These are phyloP conservation scores for Leishmania arabica DNA, from an alignment of 208 protist species.

Conservation along the genomic window DNA sequence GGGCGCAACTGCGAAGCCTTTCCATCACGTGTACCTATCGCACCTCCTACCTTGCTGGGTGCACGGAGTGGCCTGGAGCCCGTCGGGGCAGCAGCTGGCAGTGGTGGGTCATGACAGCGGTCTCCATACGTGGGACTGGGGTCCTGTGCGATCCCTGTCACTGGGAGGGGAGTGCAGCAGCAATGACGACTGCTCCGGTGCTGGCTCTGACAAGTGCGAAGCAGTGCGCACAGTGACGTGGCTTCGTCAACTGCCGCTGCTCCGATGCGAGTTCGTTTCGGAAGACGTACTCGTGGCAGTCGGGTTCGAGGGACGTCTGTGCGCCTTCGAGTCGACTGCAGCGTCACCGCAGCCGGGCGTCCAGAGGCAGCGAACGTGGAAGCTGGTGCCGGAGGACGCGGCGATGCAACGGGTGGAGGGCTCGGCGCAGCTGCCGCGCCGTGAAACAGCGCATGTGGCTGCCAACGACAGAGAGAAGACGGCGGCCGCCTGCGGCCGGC, in stretches of 20 bases:
- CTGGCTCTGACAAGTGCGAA: neutral
- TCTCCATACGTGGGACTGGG: conserved; percentile 19
- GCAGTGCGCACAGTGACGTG: neutral
- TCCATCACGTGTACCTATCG: conserved; percentile 14
- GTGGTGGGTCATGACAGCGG: conserved; percentile 27
- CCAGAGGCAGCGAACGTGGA: neutral
- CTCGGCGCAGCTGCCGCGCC: neutral
- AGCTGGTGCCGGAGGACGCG: neutral
- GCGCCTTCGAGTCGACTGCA: conserved; percentile 12
- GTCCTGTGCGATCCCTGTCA: neutral
- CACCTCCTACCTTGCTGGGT: conserved; percentile 15
- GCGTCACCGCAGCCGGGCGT: neutral
- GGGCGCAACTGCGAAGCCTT: neutral
- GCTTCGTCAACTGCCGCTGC: conserved; percentile 21
- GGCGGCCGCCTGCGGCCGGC: neutral
- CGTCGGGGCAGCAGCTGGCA: conserved; percentile 18
- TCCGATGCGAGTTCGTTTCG: conserved; percentile 18
- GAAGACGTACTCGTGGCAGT: conserved; percentile 10
- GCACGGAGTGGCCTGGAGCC: conserved; percentile 18
- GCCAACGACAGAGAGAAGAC: neutral
- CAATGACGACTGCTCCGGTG: neutral
- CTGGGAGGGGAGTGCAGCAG: neutral
- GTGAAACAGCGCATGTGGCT: neutral
- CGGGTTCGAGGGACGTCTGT: conserved; percentile 23
- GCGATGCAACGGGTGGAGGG: neutral